A percentile compares a stretch with the other conserved stretches of the same genome.
These are phyloP conservation scores for Alternaria tenuissima DNA, from an alignment of 2,329 filamentous ascomycete species.

Conservation along the genomic window DNA sequence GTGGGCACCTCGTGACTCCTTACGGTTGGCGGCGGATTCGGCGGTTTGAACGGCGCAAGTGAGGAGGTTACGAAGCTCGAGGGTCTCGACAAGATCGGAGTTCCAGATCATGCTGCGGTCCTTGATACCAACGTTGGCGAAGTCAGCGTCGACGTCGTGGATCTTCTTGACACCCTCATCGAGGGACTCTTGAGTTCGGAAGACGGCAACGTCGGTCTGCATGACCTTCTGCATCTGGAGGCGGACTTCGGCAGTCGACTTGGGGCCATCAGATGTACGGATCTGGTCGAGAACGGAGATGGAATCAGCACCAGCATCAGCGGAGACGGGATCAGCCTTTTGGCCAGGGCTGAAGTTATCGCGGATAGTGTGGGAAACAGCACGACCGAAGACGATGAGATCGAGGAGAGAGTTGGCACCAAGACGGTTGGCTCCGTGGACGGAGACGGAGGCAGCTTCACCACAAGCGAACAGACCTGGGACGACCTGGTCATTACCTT, in stretches of 20 bases:
- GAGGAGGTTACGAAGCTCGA: slow-evolving; percentile 92
- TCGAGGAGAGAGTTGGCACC: slow-evolving; percentile 98
- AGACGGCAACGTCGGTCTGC: slow-evolving; percentile 96
- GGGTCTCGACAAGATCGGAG: slow-evolving; percentile 93
- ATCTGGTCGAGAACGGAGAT: slow-evolving; percentile 87
- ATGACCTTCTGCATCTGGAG: slow-evolving; percentile 97
- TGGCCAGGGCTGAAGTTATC: slow-evolving; percentile 89
- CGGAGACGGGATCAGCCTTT: slow-evolving; percentile 78
- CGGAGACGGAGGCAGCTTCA: slow-evolving; percentile 96
- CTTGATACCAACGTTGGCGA: slow-evolving; percentile 88
- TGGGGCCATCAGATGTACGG: slow-evolving; percentile 83
- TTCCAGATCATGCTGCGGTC: slow-evolving; percentile 99
- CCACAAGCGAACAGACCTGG: slow-evolving; percentile 95
- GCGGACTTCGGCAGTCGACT: slow-evolving; percentile 87
- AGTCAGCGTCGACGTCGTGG: slow-evolving; percentile 80
- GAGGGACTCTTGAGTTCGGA: slow-evolving; percentile 92
- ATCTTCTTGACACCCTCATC: slow-evolving; percentile 94
- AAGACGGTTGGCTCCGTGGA: slow-evolving; percentile 97
- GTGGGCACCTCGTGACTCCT: slow-evolving; percentile 97
- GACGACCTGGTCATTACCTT: slow-evolving; percentile 90
- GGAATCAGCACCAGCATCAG: slow-evolving; percentile 87
- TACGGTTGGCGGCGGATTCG: slow-evolving; percentile 86
- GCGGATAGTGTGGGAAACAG: slow-evolving; percentile 95
- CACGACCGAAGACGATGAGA: slow-evolving; percentile 96
- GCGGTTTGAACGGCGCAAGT: slow-evolving; percentile 98